A percentile compares a stretch with the other conserved stretches of the same genome.
These are phyloP conservation scores for Claviceps africana DNA, from an alignment of 2,329 filamentous ascomycete species.

Conservation along the genomic window DNA sequence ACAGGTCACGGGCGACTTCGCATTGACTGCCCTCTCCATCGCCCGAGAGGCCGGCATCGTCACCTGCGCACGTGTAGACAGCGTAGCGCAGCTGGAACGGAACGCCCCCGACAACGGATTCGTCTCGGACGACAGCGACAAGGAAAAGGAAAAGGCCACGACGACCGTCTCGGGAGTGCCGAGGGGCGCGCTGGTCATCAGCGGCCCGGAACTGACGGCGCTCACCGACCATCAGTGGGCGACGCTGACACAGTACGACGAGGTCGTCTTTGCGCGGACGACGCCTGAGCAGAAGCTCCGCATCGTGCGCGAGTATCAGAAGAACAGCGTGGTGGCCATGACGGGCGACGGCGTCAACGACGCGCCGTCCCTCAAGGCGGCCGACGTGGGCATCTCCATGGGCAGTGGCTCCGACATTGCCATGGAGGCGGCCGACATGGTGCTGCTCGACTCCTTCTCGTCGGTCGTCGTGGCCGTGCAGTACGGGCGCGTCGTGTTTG, in stretches of 20 bases:
- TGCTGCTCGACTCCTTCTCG: conserved; percentile 61
- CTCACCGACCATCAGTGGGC: conserved; percentile 59
- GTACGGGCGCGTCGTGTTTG: conserved; percentile 63
- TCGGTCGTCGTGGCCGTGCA: conserved; percentile 59
- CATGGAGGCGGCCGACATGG: conserved; percentile 68
- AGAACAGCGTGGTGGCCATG: conserved; percentile 59
- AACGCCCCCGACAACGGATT: conserved; percentile 7
- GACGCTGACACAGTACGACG: conserved; percentile 47
- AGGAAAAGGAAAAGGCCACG: conserved; percentile 10
- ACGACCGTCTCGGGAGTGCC: conserved; percentile 5
- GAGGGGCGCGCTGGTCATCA: conserved; percentile 45
- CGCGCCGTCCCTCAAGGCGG: conserved; percentile 62
- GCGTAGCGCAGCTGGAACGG: conserved; percentile 36
- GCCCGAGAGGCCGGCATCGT: conserved; percentile 60
- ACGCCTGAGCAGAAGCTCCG: conserved; percentile 68
- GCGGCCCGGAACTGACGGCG: conserved; percentile 49
- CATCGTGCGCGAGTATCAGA: conserved; percentile 63
- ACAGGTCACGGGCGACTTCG: conserved; percentile 61
- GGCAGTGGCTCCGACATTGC: conserved; percentile 73
- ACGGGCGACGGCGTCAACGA: conserved; percentile 83
- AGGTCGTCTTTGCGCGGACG: conserved; percentile 62
- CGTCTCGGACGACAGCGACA: conserved; percentile 10
- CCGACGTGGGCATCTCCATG: conserved; percentile 73
- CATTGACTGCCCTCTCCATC: conserved; percentile 60
- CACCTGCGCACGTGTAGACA: conserved; percentile 38